Conservation (phyloP, 768 basidiomycete genomes). For the Macrolepiota albuminosa region DNA sequence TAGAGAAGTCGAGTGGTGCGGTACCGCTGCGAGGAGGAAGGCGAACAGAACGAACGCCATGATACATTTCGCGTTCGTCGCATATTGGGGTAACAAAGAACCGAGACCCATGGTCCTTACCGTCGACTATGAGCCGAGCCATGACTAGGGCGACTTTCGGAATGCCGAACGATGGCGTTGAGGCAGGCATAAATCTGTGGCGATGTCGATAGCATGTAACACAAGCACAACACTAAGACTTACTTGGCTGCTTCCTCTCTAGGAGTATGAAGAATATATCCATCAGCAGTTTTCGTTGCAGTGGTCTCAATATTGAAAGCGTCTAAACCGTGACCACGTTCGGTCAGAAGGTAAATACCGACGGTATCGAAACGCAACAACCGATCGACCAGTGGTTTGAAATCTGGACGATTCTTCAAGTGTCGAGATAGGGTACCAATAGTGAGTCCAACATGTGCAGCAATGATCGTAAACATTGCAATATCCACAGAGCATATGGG, state of each 20-base stretch:
- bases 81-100: slow-evolving; percentile 55
- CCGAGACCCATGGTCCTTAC: slow-evolving; percentile 44
- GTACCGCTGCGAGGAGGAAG: slow-evolving; percentile 50
- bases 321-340: slow-evolving; percentile 58
- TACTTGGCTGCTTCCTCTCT: slow-evolving; percentile 57
- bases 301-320: slow-evolving; percentile 60
- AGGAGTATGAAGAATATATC: slow-evolving; percentile 52
- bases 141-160: slow-evolving; percentile 53
- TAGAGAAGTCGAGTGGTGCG: slow-evolving; percentile 50
- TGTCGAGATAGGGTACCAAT: slow-evolving; percentile 53
- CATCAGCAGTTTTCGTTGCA: slow-evolving; percentile 43
- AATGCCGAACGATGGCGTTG: slow-evolving; percentile 48
- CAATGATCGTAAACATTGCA: slow-evolving; percentile 49
- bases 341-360: slow-evolving; percentile 49
- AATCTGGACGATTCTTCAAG: slow-evolving; percentile 42
- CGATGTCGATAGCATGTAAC: slow-evolving; percentile 5
- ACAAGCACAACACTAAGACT: slow-evolving; percentile 14
- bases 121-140: slow-evolving; percentile 49
- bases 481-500: slow-evolving; percentile 47
- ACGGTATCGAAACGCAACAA: slow-evolving; percentile 50
- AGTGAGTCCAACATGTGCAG: slow-evolving; percentile 46
- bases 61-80: slow-evolving; percentile 47
- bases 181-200: slow-evolving; percentile 54
- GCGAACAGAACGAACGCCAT: slow-evolving; percentile 44
- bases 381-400: slow-evolving; percentile 42